phyloP scores from a whole-genome alignment of 2,329 filamentous ascomycete species.

The Pleurostoma richardsiae region DNA sequence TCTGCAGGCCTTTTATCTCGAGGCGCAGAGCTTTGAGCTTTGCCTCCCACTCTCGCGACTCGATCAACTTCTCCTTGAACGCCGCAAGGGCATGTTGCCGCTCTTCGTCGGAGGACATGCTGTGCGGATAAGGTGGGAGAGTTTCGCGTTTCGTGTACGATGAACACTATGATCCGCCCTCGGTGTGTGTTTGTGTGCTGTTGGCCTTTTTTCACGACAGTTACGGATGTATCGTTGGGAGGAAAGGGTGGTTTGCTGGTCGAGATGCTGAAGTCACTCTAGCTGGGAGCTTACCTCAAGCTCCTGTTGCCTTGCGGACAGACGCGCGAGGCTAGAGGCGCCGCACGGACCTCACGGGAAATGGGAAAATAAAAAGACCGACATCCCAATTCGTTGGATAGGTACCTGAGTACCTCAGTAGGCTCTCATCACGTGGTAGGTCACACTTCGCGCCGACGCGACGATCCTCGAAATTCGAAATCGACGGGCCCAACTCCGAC shows the following conservation, averaged over 20 bases:
- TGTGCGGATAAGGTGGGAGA: not conserved
- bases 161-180: not conserved
- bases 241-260: not conserved
- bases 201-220: slow-evolving; percentile 5
- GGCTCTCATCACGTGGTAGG: too few relatives aligned
- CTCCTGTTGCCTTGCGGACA: slow-evolving; percentile 26
- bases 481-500: too few relatives aligned
- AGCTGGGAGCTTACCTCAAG: slow-evolving; percentile 27
- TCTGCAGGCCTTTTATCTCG: slow-evolving; percentile 93
- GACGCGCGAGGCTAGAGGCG: not conserved
- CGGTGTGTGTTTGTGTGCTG: not conserved
- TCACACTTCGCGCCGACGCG: too few relatives aligned
- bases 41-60: slow-evolving; percentile 97
- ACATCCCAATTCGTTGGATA: too few relatives aligned
- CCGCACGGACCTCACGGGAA: not conserved
- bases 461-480: too few relatives aligned
- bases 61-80: slow-evolving; percentile 78
- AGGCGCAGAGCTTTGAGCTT: slow-evolving; percentile 92
- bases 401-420: too few relatives aligned
- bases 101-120: slow-evolving; percentile 38
- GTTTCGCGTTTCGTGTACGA: too few relatives aligned
- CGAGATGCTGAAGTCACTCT: not conserved
- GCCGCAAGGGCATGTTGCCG: slow-evolving; percentile 67
- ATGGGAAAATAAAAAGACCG: too few relatives aligned
- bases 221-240: too few relatives aligned